phyloP scores from a whole-genome alignment of 176 grass and related monocot genomes.

The Aegilops umbellulata region DNA sequence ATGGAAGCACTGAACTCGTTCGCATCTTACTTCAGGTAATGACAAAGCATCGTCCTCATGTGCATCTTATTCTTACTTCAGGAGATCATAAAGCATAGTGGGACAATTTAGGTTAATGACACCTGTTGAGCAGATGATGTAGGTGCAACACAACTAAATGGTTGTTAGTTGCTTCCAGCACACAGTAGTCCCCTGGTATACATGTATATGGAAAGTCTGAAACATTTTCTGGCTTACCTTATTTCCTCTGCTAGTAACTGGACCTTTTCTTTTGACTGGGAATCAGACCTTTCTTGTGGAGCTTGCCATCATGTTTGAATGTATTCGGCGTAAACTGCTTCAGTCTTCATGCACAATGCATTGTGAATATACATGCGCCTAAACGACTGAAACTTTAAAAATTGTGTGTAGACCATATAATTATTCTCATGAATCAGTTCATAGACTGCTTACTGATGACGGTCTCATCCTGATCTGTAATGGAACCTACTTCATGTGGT shows the following conservation, averaged over 20 bases:
- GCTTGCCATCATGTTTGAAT: neutral
- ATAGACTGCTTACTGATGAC: neutral
- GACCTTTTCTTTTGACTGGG: neutral
- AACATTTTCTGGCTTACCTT: neutral
- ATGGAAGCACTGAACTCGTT: slow-evolving; percentile 95
- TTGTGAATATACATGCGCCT: slow-evolving; percentile 3
- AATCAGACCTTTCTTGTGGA: neutral
- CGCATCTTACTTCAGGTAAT: slow-evolving; percentile 88
- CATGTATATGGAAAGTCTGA: neutral
- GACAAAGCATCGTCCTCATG: slow-evolving; percentile 25
- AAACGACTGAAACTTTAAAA: neutral
- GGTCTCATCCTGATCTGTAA: slow-evolving; percentile 9
- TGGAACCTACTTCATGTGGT: neutral
- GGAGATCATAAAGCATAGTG: slow-evolving; percentile 24
- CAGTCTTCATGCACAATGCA: neutral
- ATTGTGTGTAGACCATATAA: neutral
- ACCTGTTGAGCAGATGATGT: neutral
- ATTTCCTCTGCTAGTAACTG: neutral
- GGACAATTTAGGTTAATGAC: slow-evolving; percentile 11
- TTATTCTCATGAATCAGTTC: neutral
- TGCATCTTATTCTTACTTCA: slow-evolving; percentile 80
- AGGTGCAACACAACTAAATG: slow-evolving; percentile 21
- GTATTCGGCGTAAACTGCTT: neutral
- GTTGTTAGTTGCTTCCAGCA: neutral
- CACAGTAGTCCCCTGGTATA: neutral